Conservation (phyloP, 768 basidiomycete species). For the Termitomyces sp. region DNA sequence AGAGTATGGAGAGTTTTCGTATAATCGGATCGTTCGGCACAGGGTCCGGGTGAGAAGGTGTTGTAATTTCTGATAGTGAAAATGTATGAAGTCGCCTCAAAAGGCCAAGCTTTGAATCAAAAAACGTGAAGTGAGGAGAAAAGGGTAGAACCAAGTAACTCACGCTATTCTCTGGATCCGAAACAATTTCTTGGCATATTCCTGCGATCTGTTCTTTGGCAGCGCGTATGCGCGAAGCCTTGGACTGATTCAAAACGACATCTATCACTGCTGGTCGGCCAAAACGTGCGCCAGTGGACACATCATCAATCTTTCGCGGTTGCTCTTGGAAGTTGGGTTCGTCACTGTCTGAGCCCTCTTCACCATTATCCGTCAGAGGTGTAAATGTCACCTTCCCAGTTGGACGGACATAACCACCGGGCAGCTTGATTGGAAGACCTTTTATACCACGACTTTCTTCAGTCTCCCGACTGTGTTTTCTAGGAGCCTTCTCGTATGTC, state of each 20-base stretch:
- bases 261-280: slow-evolving; percentile 79
- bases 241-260: slow-evolving; percentile 61
- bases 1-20: slow-evolving; percentile 83
- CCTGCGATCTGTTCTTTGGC: slow-evolving; percentile 94
- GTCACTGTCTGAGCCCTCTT: slow-evolving; percentile 23
- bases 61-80: slow-evolving; percentile 69
- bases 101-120: slow-evolving; percentile 64
- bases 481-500: slow-evolving; percentile 64
- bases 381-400: slow-evolving; percentile 31
- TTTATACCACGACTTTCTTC: slow-evolving; percentile 47
- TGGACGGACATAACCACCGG: slow-evolving; percentile 70
- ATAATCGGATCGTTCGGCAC: slow-evolving; percentile 77
- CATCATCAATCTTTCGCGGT: slow-evolving; percentile 50
- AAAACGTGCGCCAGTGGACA: slow-evolving; percentile 80
- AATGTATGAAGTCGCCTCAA: slow-evolving; percentile 87
- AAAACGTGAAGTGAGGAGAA: slow-evolving; percentile 1
- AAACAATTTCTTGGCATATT: slow-evolving; percentile 89
- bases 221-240: slow-evolving; percentile 58
- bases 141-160: slow-evolving; percentile 21
- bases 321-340: slow-evolving; percentile 26
- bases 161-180: slow-evolving; percentile 94
- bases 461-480: slow-evolving; percentile 43
- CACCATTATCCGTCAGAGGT: slow-evolving; percentile 8
- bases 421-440: slow-evolving; percentile 82
- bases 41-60: slow-evolving; percentile 62